These are phyloP conservation scores for Yamadazyma akitaensis DNA, from an alignment of 805 yeast genomes.

Conservation along the genomic window DNA sequence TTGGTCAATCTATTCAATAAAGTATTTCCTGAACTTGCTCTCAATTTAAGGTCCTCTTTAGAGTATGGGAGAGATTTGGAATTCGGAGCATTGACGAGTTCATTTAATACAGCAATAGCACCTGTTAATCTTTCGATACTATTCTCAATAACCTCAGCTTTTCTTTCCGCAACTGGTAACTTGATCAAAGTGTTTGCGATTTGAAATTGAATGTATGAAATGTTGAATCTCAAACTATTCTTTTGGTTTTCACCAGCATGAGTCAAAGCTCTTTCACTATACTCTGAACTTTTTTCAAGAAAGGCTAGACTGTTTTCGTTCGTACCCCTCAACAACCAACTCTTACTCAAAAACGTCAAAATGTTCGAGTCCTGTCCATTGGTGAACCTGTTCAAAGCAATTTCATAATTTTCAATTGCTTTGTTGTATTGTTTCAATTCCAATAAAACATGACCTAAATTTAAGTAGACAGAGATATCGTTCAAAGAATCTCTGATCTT, in stretches of 20 bases:
- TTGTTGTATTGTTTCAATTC: constrained; percentile 80
- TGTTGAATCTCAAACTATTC: constrained; percentile 59
- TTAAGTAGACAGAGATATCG: constrained; percentile 78
- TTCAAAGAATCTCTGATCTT: constrained; percentile 86
- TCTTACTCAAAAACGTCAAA: constrained; percentile 73
- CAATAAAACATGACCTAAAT: constrained; percentile 81
- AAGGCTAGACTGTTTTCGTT: constrained; percentile 62
- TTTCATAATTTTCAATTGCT: constrained; percentile 85
- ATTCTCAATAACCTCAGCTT: constrained; percentile 54
- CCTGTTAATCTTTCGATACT: constrained; percentile 55
- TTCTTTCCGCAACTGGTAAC: constrained; percentile 53
- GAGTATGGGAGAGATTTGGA: constrained; percentile 72
- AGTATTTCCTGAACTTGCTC: constrained; percentile 86
- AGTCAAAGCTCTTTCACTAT: constrained; percentile 55
- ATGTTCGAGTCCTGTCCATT: constrained; percentile 63
- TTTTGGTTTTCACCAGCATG: constrained; percentile 16
- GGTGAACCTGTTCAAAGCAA: constrained; percentile 66
- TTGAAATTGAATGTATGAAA: constrained; percentile 81
- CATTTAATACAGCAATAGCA: constrained; percentile 59
- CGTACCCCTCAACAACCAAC: constrained; percentile 80
- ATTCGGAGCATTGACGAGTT: constrained; percentile 42
- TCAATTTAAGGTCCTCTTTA: constrained; percentile 71
- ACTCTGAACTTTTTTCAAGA: constrained; percentile 59
- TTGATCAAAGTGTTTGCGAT: constrained; percentile 79
- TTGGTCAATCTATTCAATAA: constrained; percentile 68